Percentiles rank a stretch among this genome's conserved stretches.
phyloP scores from a whole-genome alignment of 352 stramenopile species.

The Phytopythium boreale region DNA sequence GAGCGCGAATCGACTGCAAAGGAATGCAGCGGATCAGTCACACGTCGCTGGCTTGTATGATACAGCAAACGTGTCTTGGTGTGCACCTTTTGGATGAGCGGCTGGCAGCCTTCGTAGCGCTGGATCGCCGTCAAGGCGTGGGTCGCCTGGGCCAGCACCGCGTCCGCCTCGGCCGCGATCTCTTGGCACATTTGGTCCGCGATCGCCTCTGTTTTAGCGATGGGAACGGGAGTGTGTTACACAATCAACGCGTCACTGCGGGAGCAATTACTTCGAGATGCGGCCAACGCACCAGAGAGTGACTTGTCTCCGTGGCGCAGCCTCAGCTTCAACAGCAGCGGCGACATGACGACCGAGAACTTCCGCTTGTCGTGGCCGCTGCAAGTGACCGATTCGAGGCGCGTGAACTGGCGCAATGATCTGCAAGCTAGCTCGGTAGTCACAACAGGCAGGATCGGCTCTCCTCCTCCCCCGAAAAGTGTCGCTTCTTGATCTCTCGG shows the following conservation, averaged over 20 bases:
- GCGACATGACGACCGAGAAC: slow-evolving; percentile 10
- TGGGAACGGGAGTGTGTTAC: background rate
- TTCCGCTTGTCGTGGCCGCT: background rate
- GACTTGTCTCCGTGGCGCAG: slow-evolving; percentile 38
- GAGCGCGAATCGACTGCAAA: slow-evolving; percentile 30
- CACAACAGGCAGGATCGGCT: background rate
- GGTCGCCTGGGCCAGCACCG: slow-evolving; percentile 30
- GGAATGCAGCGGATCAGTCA: background rate
- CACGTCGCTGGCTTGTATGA: no score
- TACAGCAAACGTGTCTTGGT: no score
- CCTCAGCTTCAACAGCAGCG: slow-evolving; percentile 25
- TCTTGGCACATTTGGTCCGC: slow-evolving; percentile 42
- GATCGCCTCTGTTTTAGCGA: slow-evolving; percentile 18
- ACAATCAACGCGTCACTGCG: background rate
- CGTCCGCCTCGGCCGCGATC: slow-evolving; percentile 32
- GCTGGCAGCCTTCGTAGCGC: slow-evolving; percentile 43
- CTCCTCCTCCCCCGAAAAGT: background rate
- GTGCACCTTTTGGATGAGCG: slow-evolving; percentile 39
- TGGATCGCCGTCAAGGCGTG: slow-evolving; percentile 30
- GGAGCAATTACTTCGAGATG: background rate
- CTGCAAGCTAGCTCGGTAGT: background rate
- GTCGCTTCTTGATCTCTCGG: background rate
- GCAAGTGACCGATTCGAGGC: background rate
- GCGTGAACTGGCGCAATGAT: background rate
- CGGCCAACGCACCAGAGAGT: slow-evolving; percentile 23